phyloP scores from a whole-genome alignment of 2,329 filamentous ascomycete genomes.

The Chlorencoelia australis region DNA sequence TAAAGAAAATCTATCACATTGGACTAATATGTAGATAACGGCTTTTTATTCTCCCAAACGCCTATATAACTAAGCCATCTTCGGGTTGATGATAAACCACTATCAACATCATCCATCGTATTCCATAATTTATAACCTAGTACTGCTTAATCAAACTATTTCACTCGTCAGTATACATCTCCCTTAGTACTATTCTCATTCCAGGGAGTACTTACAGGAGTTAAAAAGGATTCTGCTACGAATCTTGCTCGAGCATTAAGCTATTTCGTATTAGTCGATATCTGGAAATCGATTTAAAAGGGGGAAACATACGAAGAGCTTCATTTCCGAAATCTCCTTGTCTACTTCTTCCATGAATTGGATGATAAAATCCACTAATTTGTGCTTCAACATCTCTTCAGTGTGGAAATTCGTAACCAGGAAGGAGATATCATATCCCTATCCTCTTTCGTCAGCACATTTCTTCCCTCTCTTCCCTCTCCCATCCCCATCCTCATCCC shows the following conservation, averaged over 20 bases:
- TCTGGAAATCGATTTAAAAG: neutral
- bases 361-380: conserved; percentile 97
- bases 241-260: conserved; percentile 95
- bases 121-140: conserved; percentile 1
- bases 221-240: conserved; percentile 96
- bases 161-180: neutral
- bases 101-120: conserved; percentile 2
- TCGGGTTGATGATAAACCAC: conserved; percentile 4
- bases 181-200: too few relatives aligned
- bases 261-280: conserved; percentile 39
- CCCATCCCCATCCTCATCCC: conserved; percentile 61
- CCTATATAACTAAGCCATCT: conserved; percentile 4
- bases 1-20: too few relatives aligned
- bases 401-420: conserved; percentile 98
- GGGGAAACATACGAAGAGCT: conserved; percentile 79
- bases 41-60: conserved; percentile 12
- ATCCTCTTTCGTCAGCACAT: conserved; percentile 9
- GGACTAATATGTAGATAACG: too few relatives aligned
- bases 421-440: conserved; percentile 99
- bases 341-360: conserved; percentile 99
- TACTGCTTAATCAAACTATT: conserved; percentile 20
- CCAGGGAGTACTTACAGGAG: conserved; percentile 58
- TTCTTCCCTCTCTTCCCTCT: conserved; percentile 35
- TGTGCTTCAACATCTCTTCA: conserved; percentile 97
- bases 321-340: conserved; percentile 99